These are phyloP conservation scores for Triticum monococcum DNA, from an alignment of 176 grass and related monocot genomes.

Conservation along the genomic window DNA sequence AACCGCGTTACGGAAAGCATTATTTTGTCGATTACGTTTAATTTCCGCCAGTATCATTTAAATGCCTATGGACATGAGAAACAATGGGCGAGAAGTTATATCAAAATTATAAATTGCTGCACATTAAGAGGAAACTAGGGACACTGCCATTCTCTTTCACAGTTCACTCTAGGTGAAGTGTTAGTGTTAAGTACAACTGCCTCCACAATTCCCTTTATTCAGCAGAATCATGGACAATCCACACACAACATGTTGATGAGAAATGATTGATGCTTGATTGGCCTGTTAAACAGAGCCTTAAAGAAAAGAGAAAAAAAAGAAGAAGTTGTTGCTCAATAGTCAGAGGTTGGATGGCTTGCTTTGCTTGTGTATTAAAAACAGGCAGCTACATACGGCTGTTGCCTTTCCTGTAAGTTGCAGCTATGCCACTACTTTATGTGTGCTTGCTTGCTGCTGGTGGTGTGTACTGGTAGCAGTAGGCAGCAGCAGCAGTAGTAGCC, in stretches of 20 bases:
- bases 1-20: not conserved
- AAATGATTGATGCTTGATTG: conserved; percentile 32
- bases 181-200: conserved; percentile 35
- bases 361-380: conserved; percentile 38
- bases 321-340: not conserved
- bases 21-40: not conserved
- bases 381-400: conserved; percentile 32
- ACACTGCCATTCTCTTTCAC: not conserved
- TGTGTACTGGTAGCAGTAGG: conserved; percentile 26
- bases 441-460: not conserved
- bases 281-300: conserved; percentile 20
- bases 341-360: conserved; percentile 45
- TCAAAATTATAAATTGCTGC: not conserved
- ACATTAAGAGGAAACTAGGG: not conserved
- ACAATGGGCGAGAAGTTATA: not conserved
- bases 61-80: not conserved
- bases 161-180: conserved; percentile 26
- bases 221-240: conserved; percentile 8
- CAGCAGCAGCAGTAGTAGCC: conserved; percentile 21
- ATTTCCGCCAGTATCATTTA: not conserved
- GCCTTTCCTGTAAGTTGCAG: conserved; percentile 54
- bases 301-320: not conserved
- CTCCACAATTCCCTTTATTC: conserved; percentile 23
- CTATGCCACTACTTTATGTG: conserved; percentile 16
- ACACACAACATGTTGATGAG: conserved; percentile 17